These are phyloP conservation scores for Colletotrichum sp. DNA, from an alignment of 2,329 filamentous ascomycete genomes.

Conservation along the genomic window DNA sequence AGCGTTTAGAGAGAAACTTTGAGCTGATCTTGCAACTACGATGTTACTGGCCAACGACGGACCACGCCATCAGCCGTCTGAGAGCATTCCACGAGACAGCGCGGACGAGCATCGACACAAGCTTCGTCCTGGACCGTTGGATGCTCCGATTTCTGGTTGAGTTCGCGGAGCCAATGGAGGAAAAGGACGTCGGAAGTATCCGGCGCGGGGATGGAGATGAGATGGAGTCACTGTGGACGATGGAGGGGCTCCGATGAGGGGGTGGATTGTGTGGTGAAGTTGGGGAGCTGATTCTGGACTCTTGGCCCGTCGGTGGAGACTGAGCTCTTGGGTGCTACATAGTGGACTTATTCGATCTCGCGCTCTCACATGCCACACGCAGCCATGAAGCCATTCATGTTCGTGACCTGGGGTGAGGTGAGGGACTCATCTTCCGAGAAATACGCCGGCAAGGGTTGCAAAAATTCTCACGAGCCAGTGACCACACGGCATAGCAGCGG, in stretches of 20 bases:
- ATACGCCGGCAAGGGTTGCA: not conserved
- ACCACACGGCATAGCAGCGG: not conserved
- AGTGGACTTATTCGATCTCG: not conserved
- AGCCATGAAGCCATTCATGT: not conserved
- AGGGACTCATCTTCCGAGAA: slow-evolving; percentile 1
- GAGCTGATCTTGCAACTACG: slow-evolving; percentile 43
- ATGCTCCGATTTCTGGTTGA: slow-evolving; percentile 42
- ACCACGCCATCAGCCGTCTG: slow-evolving; percentile 40
- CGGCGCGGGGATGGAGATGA: slow-evolving; percentile 19
- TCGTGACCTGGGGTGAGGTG: not conserved
- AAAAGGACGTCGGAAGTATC: slow-evolving; percentile 23
- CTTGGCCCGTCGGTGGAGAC: slow-evolving; percentile 6
- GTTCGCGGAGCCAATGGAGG: slow-evolving; percentile 33
- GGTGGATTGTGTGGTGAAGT: slow-evolving; percentile 5
- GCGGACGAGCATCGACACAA: slow-evolving; percentile 36
- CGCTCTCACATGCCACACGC: not conserved
- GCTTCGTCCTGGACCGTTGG: slow-evolving; percentile 45
- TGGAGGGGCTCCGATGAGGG: slow-evolving; percentile 12
- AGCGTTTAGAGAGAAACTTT: slow-evolving; percentile 47
- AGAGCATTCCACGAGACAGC: slow-evolving; percentile 47
- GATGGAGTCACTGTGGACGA: slow-evolving; percentile 24
- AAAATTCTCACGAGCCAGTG: not conserved
- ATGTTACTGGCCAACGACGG: slow-evolving; percentile 44
- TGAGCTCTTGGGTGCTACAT: not conserved
- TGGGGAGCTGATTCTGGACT: slow-evolving; percentile 7